Evolutionary conservation across 1,284 basidiomycete species (phyloP).

Genomic region (Apiotrichum montevideense): DNA sequence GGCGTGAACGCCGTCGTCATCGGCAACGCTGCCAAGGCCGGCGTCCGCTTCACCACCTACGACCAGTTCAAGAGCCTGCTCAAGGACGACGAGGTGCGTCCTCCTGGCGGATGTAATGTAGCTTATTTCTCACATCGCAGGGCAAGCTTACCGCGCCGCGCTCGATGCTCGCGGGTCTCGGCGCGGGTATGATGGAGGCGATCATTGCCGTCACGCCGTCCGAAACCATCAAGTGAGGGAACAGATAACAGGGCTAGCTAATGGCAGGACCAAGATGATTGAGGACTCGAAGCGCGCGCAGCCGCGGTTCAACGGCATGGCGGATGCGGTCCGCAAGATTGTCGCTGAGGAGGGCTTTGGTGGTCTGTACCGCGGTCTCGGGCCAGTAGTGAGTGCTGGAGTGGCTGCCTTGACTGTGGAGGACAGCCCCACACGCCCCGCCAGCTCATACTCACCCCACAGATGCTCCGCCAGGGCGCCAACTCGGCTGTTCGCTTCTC

Average conservation of each 20-base stretch:
- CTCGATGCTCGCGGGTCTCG: conserved; percentile 82
- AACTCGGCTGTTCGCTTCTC: conserved; percentile 97
- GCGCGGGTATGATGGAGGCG: conserved; percentile 91
- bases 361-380: conserved; percentile 84
- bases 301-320: conserved; percentile 79
- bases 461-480: conserved; percentile 97
- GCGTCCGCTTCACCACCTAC: conserved; percentile 90
- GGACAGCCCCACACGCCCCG: too few species aligned
- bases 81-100: conserved; percentile 68
- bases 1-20: conserved; percentile 79
- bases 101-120: conserved; percentile 35
- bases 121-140: conserved; percentile 46
- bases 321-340: conserved; percentile 79
- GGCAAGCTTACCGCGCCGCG: conserved; percentile 81
- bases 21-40: conserved; percentile 87
- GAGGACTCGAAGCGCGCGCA: conserved; percentile 81
- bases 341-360: conserved; percentile 70
- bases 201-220: conserved; percentile 93
- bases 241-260: conserved; percentile 30
- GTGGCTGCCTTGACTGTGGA: background rate
- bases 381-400: conserved; percentile 69
- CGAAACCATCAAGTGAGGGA: conserved; percentile 88
- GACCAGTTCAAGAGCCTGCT: conserved; percentile 84
- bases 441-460: background rate
- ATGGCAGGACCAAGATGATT: conserved; percentile 85